Evolutionary conservation across 208 protist genomes (phyloP), one percentile per base, ranked within the genome.

Genomic region (Crithidia bombi): DNA sequence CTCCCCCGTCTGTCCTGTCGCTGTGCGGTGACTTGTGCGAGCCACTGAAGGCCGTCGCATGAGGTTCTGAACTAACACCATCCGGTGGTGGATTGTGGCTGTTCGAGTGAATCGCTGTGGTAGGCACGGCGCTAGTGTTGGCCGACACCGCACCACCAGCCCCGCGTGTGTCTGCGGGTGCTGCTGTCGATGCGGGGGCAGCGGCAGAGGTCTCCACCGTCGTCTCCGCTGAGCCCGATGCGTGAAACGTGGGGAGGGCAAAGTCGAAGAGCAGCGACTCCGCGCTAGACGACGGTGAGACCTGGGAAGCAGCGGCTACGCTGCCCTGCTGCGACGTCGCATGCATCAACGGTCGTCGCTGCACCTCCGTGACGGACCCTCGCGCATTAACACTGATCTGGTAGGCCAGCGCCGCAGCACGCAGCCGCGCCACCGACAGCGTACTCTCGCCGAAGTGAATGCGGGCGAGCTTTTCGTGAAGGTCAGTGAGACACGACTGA

Each of bases 351-450:
- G 26, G 17, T 26, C 2, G 23, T 21, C 7, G 9, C 17, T 23
- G 35, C 33, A 12, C 41, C 2, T 5, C 15, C 12, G 35, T 56
- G 1, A 5, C 11, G 5, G 33, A 5, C 47, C 33, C 43, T 21
- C 2, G n/a, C 10, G 36, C 15, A 21, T 38, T 23, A 11, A 38
- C 33, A 14, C n/a, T 36, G 43, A 77, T 55, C 5, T 70, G 67
- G 25, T 71, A 71, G 15, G 55, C 47, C 21, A 80, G 43, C 11
- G 74, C 74, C 1, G 56, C 62, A 21, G 74, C 38, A 41, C 74
- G 74, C 49, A 80, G 55, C 28, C 66, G 70, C 4, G 69, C 57
- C 19, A 69, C 25, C 12, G 58, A 66, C 15, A 70, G 38, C 7
- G 65, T 43, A 12, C n/a, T 39, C 23, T 82, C 77, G 17, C 58